A percentile compares a stretch with the other conserved stretches of the same genome.
Evolutionary conservation across 768 basidiomycete genomes (phyloP).

Genomic region (Calocybe gangraenosa): DNA sequence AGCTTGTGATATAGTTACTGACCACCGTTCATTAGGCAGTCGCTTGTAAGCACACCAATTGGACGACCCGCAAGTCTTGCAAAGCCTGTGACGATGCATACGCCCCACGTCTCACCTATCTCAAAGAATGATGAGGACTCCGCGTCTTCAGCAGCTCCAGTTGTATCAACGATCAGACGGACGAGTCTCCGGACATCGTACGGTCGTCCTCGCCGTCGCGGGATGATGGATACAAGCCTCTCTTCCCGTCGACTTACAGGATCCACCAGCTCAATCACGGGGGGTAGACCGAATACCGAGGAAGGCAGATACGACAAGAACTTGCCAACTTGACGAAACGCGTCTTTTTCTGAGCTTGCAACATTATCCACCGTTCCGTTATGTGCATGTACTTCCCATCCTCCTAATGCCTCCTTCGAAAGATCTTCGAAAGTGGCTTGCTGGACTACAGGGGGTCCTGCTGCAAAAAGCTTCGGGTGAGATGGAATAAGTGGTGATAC

Average conservation of each 20-base stretch:
- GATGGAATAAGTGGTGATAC: neutral
- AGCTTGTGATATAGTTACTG: neutral
- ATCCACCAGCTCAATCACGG: slow-evolving; percentile 21
- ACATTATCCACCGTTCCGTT: slow-evolving; percentile 36
- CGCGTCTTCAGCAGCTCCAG: slow-evolving; percentile 10
- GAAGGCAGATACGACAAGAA: slow-evolving; percentile 38
- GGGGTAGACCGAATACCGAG: slow-evolving; percentile 32
- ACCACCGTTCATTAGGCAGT: slow-evolving; percentile 36
- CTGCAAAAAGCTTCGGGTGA: slow-evolving; percentile 9
- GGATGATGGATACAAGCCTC: slow-evolving; percentile 31
- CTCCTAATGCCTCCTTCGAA: slow-evolving; percentile 25
- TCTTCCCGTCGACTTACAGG: slow-evolving; percentile 27
- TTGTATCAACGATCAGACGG: slow-evolving; percentile 27
- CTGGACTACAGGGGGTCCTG: slow-evolving; percentile 14
- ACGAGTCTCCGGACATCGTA: slow-evolving; percentile 34
- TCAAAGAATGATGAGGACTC: slow-evolving; percentile 28
- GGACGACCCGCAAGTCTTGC: slow-evolving; percentile 31
- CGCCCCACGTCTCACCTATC: slow-evolving; percentile 34
- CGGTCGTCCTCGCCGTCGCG: slow-evolving; percentile 28
- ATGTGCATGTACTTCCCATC: slow-evolving; percentile 32
- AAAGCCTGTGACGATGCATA: slow-evolving; percentile 34
- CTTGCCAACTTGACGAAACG: slow-evolving; percentile 28
- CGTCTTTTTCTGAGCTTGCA: slow-evolving; percentile 31
- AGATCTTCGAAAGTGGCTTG: slow-evolving; percentile 18
- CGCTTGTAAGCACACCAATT: slow-evolving; percentile 32